A percentile compares a stretch with the other conserved stretches of the same genome.
Conservation (phyloP, 2,329 filamentous ascomycete genomes). For the Dichotomopilus funicola region DNA sequence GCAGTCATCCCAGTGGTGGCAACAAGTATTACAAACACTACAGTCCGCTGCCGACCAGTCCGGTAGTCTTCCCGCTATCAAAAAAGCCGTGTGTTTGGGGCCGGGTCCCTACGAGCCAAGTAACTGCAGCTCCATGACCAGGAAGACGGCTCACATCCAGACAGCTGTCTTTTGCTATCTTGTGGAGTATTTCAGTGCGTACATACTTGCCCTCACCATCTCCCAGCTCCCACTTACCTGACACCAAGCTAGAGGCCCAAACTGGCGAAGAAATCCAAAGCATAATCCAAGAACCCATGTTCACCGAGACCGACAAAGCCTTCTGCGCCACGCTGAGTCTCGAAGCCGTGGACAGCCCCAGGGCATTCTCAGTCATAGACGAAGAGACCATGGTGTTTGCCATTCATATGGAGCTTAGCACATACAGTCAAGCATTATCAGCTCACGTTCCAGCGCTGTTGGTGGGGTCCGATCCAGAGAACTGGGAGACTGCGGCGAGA, state of each 20-base stretch:
- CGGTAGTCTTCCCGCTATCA: slow-evolving; percentile 23
- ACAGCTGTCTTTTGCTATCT: slow-evolving; percentile 46
- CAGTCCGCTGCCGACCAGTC: slow-evolving; percentile 17
- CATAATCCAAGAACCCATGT: slow-evolving; percentile 50
- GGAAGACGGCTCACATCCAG: slow-evolving; percentile 44
- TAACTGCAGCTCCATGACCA: slow-evolving; percentile 40
- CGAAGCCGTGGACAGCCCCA: slow-evolving; percentile 45
- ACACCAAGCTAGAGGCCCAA: too few relatives aligned
- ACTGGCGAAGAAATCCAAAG: slow-evolving; percentile 33
- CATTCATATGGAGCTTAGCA: slow-evolving; percentile 51
- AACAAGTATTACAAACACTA: slow-evolving; percentile 32
- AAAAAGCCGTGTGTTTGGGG: slow-evolving; percentile 47
- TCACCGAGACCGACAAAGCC: slow-evolving; percentile 40
- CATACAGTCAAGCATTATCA: slow-evolving; percentile 47
- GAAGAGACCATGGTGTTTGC: slow-evolving; percentile 50
- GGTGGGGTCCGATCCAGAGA: slow-evolving; percentile 48
- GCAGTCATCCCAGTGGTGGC: slow-evolving; percentile 25
- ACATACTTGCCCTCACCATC: too few relatives aligned
- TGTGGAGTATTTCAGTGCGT: slow-evolving; percentile 38
- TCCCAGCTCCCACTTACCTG: too few relatives aligned
- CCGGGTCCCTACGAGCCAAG: slow-evolving; percentile 48
- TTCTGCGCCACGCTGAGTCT: slow-evolving; percentile 54
- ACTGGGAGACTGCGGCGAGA: slow-evolving; percentile 37
- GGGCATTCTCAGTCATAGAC: slow-evolving; percentile 45
- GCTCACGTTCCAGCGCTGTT: slow-evolving; percentile 44